These are phyloP conservation scores for Peziza echinospora DNA, from an alignment of 495 filamentous ascomycete species.

Conservation along the genomic window DNA sequence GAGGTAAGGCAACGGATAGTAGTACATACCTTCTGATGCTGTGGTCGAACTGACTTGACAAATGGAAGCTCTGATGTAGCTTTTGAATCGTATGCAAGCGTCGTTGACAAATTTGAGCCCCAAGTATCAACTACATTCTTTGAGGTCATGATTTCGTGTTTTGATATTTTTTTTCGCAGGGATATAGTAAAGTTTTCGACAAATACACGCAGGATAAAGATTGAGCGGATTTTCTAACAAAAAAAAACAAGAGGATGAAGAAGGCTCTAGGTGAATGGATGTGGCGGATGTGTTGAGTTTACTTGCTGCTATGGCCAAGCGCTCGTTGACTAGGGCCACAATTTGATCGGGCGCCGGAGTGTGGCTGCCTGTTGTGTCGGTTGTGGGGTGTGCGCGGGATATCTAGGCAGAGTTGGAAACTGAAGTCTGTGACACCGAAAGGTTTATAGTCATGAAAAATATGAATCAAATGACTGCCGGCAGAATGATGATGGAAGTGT, in stretches of 20 bases:
- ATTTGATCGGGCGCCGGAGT: too few relatives aligned
- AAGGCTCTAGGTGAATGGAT: background rate
- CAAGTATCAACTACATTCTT: constrained; percentile 15
- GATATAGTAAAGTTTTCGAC: background rate
- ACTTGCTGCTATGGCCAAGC: background rate
- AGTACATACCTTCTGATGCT: background rate
- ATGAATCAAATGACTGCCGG: too few relatives aligned
- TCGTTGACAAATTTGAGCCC: constrained; percentile 11
- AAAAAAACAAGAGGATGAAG: background rate
- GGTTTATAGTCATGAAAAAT: too few relatives aligned
- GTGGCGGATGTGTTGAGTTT: background rate
- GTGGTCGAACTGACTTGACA: background rate
- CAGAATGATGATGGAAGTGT: too few relatives aligned
- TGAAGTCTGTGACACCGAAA: too few relatives aligned
- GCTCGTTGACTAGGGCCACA: background rate
- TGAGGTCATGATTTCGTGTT: background rate
- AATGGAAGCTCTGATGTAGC: constrained; percentile 12
- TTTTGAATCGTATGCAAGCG: constrained; percentile 16
- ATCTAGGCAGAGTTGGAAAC: too few relatives aligned
- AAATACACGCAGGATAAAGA: background rate
- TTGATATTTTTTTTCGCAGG: background rate
- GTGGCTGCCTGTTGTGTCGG: too few relatives aligned
- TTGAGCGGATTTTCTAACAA: too few relatives aligned
- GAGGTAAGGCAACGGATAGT: background rate
- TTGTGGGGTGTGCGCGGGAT: too few relatives aligned